Percentiles rank a stretch among this genome's conserved stretches.
phyloP scores from a whole-genome alignment of 805 yeast genomes.

The Candida ficus region DNA sequence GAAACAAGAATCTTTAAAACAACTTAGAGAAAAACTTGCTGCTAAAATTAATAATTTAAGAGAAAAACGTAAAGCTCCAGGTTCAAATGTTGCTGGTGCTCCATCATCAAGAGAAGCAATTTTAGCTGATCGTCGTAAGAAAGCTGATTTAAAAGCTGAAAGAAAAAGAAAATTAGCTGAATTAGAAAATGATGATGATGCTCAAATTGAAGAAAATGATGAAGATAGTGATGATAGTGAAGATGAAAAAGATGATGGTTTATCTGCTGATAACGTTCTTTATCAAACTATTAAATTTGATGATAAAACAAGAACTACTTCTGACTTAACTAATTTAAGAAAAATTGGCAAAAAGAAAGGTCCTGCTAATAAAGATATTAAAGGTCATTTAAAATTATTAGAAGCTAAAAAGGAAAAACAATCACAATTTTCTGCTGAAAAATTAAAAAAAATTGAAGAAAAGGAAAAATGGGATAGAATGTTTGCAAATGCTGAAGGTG shows the following conservation, averaged over 20 bases:
- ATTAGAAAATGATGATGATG: conserved; percentile 34
- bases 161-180: conserved; percentile 36
- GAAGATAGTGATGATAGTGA: conserved; percentile 32
- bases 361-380: conserved; percentile 78
- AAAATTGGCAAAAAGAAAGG: conserved; percentile 65
- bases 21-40: conserved; percentile 74
- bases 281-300: conserved; percentile 79
- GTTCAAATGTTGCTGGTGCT: conserved; percentile 74
- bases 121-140: conserved; percentile 56
- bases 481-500: conserved; percentile 82
- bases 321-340: conserved; percentile 59
- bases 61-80: conserved; percentile 89
- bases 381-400: conserved; percentile 71
- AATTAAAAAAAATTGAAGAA: conserved; percentile 50
- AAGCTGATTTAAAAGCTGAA: conserved; percentile 28
- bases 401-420: conserved; percentile 70
- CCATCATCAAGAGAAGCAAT: conserved; percentile 81
- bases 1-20: conserved; percentile 52
- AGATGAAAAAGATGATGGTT: conserved; percentile 28
- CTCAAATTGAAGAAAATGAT: conserved; percentile 37
- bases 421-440: conserved; percentile 56
- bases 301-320: conserved; percentile 75
- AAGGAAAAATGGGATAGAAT: conserved; percentile 84
- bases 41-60: conserved; percentile 63
- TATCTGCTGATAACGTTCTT: conserved; percentile 40